Evolutionary conservation across 805 yeast genomes (phyloP).

Genomic region (Metschnikowia picachoensis): DNA sequence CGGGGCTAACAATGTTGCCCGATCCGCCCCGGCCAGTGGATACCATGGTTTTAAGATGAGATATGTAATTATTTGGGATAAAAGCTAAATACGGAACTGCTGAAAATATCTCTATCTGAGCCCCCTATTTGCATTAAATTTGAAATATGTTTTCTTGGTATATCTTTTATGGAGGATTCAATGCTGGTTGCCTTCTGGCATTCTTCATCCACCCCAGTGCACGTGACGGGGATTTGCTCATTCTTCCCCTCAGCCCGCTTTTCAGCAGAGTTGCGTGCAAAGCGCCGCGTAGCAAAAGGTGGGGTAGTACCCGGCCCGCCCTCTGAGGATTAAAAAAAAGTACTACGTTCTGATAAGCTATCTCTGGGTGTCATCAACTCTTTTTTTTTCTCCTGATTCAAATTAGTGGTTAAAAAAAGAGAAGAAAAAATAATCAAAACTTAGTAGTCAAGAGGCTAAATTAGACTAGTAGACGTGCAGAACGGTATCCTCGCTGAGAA

Average conservation of each 20-base stretch:
- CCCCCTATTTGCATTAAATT: too few species aligned
- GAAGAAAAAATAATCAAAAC: too few species aligned
- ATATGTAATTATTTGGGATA: too few species aligned
- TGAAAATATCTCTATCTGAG: too few species aligned
- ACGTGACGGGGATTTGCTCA: conserved; percentile 7
- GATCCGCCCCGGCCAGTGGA: conserved; percentile 42
- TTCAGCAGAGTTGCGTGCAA: neutral
- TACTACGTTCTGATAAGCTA: too few species aligned
- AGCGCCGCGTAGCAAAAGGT: neutral
- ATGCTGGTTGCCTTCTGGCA: neutral
- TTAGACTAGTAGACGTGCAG: neutral
- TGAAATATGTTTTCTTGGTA: too few species aligned
- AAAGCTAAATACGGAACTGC: too few species aligned
- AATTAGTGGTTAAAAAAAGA: neutral
- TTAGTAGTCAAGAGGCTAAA: too few species aligned
- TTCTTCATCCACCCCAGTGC: conserved; percentile 2
- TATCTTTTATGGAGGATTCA: too few species aligned
- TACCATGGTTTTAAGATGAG: conserved; percentile 5
- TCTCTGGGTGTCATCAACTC: too few species aligned
- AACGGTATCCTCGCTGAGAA: conserved; percentile 6
- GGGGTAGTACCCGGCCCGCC: neutral
- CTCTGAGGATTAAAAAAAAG: too few species aligned
- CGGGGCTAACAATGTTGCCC: conserved; percentile 26
- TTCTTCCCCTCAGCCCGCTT: too few species aligned
- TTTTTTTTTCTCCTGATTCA: neutral